Base-by-base conservation (phyloP, 768 basidiomycete species). In the Hortiboletus campestris region DNA sequence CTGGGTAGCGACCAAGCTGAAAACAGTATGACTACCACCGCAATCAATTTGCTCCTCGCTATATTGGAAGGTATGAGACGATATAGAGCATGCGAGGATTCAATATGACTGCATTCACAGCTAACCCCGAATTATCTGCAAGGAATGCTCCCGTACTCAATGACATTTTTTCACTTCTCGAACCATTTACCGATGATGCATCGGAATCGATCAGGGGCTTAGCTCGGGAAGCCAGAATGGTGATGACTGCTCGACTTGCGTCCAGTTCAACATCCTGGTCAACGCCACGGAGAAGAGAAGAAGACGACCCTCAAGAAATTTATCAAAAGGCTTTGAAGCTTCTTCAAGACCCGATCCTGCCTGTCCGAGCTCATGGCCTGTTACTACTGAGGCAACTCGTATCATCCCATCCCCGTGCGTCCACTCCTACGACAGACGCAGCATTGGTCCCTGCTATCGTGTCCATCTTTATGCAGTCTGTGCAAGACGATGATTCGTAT, bases 401-500 rank as follows among this genome's bases (percentile, higher is more conserved):
- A 19, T 75, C 79, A 22, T 61, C 67, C 62, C 58, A 57, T 65
- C 63, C 58, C 51, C 61, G 35, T 34, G 25, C 48, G 19, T 52
- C 63, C 29, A 7, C 52, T 8, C 53, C 47, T 34, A 57, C 62
- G n/a, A 65, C 76, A 13, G 84, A 89, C 61, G 72, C 76, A 4
- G 87, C 89, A 0, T 75, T 98, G 25, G 72, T 86, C 16, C 93
- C 94, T 7, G 89, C 87, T 1, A 91, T 98, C 60, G 73, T 94
- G 44, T 88, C 89, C 29, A 88, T 97, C 51, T 96, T 98, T 68
- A 70, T 95, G 58, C 85, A 91, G 65, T 81, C 86, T 0, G 72
- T 95, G 6, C 88, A 92, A 65, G 94, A 97, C 57, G 89, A 94
- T 38, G 96, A 98, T 65, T 93, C 91, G n/a, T 98, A 94, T 70